Evolutionary conservation across 176 grass and related monocot genomes (phyloP).

Genomic region (Luzula sylvatica): DNA sequence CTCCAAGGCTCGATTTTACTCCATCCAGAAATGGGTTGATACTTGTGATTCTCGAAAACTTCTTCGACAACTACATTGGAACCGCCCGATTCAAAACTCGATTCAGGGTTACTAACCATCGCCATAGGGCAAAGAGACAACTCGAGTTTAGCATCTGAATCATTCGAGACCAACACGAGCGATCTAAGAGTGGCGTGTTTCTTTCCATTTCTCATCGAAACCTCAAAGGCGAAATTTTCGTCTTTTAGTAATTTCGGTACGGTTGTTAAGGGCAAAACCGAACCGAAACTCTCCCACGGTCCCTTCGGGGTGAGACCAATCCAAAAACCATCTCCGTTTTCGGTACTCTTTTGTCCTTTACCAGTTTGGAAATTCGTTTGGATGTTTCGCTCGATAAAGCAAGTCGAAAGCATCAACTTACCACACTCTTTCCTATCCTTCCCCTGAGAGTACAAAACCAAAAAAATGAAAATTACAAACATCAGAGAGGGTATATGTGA

Average conservation of each 20-base stretch:
- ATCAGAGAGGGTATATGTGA: background rate
- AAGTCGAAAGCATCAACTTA: slow-evolving; percentile 66
- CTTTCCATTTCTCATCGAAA: slow-evolving; percentile 71
- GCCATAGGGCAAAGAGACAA: slow-evolving; percentile 58
- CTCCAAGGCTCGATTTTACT: slow-evolving; percentile 49
- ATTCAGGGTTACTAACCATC: slow-evolving; percentile 29
- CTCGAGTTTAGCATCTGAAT: slow-evolving; percentile 76
- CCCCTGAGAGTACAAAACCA: slow-evolving; percentile 45
- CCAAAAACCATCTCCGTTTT: slow-evolving; percentile 62
- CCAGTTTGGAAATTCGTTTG: slow-evolving; percentile 45
- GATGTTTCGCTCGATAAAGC: slow-evolving; percentile 67
- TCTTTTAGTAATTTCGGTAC: slow-evolving; percentile 75
- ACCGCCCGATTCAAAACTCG: slow-evolving; percentile 24
- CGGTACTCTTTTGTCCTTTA: slow-evolving; percentile 31
- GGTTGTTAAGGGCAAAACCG: slow-evolving; percentile 58
- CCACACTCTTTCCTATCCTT: slow-evolving; percentile 43
- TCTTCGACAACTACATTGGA: slow-evolving; percentile 45
- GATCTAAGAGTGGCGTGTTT: slow-evolving; percentile 75
- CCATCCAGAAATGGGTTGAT: slow-evolving; percentile 77
- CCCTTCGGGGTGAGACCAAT: slow-evolving; percentile 76
- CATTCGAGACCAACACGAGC: slow-evolving; percentile 73
- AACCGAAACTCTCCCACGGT: slow-evolving; percentile 82
- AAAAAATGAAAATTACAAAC: slow-evolving; percentile 4
- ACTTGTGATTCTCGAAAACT: slow-evolving; percentile 92
- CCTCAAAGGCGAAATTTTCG: slow-evolving; percentile 74